A percentile compares a stretch with the other conserved stretches of the same genome.
These are phyloP conservation scores for Rossbeevera mucosa DNA, from an alignment of 768 basidiomycete species.

Conservation along the genomic window DNA sequence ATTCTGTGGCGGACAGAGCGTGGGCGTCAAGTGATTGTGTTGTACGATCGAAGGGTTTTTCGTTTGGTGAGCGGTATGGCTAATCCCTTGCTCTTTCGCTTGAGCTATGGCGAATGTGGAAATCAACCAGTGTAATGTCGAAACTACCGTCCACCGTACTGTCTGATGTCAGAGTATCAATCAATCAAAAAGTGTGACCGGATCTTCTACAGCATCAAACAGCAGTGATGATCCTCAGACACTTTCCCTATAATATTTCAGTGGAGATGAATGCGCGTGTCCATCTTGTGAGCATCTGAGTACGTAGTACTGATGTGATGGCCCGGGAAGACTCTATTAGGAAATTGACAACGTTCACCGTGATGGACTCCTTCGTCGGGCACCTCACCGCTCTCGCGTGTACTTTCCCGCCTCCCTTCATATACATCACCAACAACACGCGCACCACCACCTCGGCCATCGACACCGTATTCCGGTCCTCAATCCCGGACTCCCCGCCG, in stretches of 20 bases:
- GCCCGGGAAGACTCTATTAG: too few relatives aligned
- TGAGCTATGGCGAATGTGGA: neutral
- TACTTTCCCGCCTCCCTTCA: slow-evolving; percentile 53
- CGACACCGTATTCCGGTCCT: slow-evolving; percentile 15
- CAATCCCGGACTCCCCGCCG: slow-evolving; percentile 15
- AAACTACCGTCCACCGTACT: neutral
- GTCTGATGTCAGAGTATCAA: too few relatives aligned
- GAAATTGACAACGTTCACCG: slow-evolving; percentile 24
- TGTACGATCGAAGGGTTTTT: neutral
- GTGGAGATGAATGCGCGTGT: too few relatives aligned
- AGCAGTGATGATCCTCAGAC: too few relatives aligned
- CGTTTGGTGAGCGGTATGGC: neutral
- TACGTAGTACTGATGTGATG: too few relatives aligned
- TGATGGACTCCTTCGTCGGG: slow-evolving; percentile 16
- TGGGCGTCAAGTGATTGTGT: neutral
- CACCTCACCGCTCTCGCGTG: slow-evolving; percentile 30
- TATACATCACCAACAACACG: slow-evolving; percentile 60
- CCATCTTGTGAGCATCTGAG: too few relatives aligned
- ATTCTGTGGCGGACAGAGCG: neutral
- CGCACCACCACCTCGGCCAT: slow-evolving; percentile 41
- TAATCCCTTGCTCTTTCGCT: neutral
- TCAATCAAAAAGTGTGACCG: too few relatives aligned
- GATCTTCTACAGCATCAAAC: too few relatives aligned
- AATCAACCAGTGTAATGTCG: neutral
- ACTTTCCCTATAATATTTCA: too few relatives aligned